Evolutionary conservation across 2,329 filamentous ascomycete genomes (phyloP), one percentile per base, ranked within the genome.

Genomic region (Colletotrichum incanum): DNA sequence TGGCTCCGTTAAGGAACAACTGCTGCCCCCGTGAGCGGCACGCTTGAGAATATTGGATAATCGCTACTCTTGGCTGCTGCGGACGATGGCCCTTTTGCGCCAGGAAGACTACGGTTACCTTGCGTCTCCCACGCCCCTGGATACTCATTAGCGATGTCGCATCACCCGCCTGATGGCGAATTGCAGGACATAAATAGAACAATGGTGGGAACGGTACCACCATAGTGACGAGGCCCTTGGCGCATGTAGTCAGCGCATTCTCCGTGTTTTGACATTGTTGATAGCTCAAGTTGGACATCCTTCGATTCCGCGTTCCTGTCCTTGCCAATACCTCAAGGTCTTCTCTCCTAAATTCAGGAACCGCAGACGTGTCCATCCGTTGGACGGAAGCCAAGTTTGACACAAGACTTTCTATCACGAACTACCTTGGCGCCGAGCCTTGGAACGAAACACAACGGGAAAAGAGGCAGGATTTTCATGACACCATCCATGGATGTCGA

Each of bases 371-470:
- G 14, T 26, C 14, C 52, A 12, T 43, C n/a, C 34, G 8, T 63
- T 39, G 18, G 20, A 23, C 14, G 39, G 41, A 43, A 23, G 43
- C 50, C 43, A 54, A 37, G 20, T 31, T 58, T 9, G 23, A 58
- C 31, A 52, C 61, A 59, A 39, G 61, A n/a, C n/a, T 28, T 37
- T 11, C 34, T 34, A 37, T 2, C 34, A 11, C 34, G 7, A 37
- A 8, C 11, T 16, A 26, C 16, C 68, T 67, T 71, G 68, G 63
- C 63, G 68, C 68, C 55, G 55, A 71, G 56, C 39, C 41, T 61
- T 67, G 65, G 28, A 55, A 20, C 49, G 47, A 64, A 64, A 55
- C 59, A 41, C 12, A 20, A 47, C 20, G 14, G 26, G 41, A 49
- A 67, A 71, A 47, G 39, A 56, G 56, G 39, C 37, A 47, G 54